Evolutionary conservation across 106 monocot species (phyloP), one percentile per base, ranked within the genome.

Genomic region (Apostasia shenzhenica): DNA sequence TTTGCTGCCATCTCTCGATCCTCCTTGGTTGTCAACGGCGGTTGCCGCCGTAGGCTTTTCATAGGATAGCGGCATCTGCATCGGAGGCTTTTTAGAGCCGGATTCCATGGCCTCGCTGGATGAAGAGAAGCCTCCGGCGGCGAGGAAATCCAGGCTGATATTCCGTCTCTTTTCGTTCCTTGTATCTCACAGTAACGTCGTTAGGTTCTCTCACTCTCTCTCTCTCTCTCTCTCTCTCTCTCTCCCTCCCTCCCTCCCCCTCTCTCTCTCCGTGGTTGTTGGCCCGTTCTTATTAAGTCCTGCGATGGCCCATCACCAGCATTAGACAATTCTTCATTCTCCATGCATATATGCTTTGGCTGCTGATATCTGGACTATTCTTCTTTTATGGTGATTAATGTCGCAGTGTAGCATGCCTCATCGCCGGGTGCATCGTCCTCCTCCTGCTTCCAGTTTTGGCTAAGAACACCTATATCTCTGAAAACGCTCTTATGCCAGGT

Each of bases 401-500:
- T 43, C 14, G 67, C 73, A 95, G 95, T 67, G 83, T 80, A 41
- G 1, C 86, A 6, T 88, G 85, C 68, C 86, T 81, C 61, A 12
- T 72, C 10, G 81, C 88, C 0, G 95, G 95, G 49, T 49, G 76
- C 44, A 63, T 84, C 39, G 67, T 74, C 7, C 70, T 95, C 48
- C 61, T 91, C 52, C 70, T 88, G 42, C 88, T 95, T 55, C 95
- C 95, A 6, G 39, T 84, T 5, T 66, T 95, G 7, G 95, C 95
- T 38, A 95, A 88, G 75, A 88, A 80, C 70, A 95, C 95, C 38
- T 91, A 95, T 68, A 61, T 95, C 44, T 95, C 95, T 3, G 95
- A 95, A 71, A 95, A 95, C 69, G 95, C 95, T 62, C 85, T 88
- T 41, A 85, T 95, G 83, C 95, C 91, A 67, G 95, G 95, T 91